Conservation (phyloP, 805 yeast genomes). For the Barnettozyma siamensis region DNA sequence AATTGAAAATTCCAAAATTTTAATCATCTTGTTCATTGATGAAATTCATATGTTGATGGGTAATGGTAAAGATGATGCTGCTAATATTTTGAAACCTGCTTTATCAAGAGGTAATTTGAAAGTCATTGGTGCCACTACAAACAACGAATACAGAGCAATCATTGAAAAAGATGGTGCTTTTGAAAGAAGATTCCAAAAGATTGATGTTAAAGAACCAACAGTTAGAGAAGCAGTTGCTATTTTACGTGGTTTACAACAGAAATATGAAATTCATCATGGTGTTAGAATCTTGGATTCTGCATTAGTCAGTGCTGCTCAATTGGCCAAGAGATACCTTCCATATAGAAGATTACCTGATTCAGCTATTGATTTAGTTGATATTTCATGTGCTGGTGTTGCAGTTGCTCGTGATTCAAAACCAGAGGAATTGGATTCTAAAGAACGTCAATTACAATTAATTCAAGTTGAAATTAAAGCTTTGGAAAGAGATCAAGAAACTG, state of each 20-base stretch:
- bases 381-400: slow-evolving; percentile 94
- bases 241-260: slow-evolving; percentile 90
- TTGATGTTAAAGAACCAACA: slow-evolving; percentile 93
- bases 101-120: slow-evolving; percentile 94
- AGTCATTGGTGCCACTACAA: slow-evolving; percentile 98
- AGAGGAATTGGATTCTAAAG: slow-evolving; percentile 89
- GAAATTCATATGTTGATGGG: slow-evolving; percentile 99
- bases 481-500: slow-evolving; percentile 90
- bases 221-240: slow-evolving; percentile 92
- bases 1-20: slow-evolving; percentile 77
- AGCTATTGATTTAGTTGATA: slow-evolving; percentile 94
- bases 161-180: slow-evolving; percentile 97
- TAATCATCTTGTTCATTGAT: slow-evolving; percentile 90
- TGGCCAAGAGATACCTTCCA: slow-evolving; percentile 90
- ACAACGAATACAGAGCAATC: slow-evolving; percentile 86
- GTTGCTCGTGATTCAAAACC: slow-evolving; percentile 98
- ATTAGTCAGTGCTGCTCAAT: slow-evolving; percentile 86
- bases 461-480: slow-evolving; percentile 96
- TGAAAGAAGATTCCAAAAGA: slow-evolving; percentile 96
- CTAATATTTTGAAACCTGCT: slow-evolving; percentile 94
- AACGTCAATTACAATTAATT: slow-evolving; percentile 83
- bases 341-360: slow-evolving; percentile 95
- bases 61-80: slow-evolving; percentile 96
- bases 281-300: slow-evolving; percentile 95
- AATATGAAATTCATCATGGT: slow-evolving; percentile 96